Evolutionary conservation across 495 filamentous ascomycete species (phyloP).

Genomic region (Recurvomyces mirabilis): DNA sequence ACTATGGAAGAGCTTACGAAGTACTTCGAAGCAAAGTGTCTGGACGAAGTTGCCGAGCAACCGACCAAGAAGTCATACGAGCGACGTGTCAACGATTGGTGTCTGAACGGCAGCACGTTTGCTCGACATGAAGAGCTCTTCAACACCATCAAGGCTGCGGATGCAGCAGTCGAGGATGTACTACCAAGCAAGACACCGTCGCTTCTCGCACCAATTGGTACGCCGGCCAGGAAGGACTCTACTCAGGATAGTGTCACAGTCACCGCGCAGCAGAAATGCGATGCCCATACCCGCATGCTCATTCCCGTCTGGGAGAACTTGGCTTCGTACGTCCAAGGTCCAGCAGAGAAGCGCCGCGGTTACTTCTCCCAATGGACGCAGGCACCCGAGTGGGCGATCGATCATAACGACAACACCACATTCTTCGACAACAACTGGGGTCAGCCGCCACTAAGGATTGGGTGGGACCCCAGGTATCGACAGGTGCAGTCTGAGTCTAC

Average conservation of each 20-base stretch:
- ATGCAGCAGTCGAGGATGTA: background rate
- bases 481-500: background rate
- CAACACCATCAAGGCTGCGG: conserved; percentile 16
- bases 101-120: conserved; percentile 22
- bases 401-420: conserved; percentile 15
- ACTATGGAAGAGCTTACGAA: conserved; percentile 1
- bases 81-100: conserved; percentile 26
- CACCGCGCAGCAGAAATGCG: background rate
- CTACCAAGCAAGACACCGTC: background rate
- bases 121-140: conserved; percentile 24
- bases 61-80: conserved; percentile 2
- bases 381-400: conserved; percentile 22
- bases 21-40: background rate
- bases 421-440: conserved; percentile 23
- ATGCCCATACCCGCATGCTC: conserved; percentile 17
- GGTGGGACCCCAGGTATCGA: conserved; percentile 19
- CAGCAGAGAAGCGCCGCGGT: conserved; percentile 17
- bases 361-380: conserved; percentile 17
- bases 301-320: conserved; percentile 21
- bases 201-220: background rate
- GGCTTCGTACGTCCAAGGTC: conserved; percentile 20
- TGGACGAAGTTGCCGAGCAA: background rate
- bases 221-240: background rate
- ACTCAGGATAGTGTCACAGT: background rate
- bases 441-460: conserved; percentile 17